phyloP scores from a whole-genome alignment of 2,329 filamentous ascomycete species.

The Immersiporthe knoxdaviesiana region DNA sequence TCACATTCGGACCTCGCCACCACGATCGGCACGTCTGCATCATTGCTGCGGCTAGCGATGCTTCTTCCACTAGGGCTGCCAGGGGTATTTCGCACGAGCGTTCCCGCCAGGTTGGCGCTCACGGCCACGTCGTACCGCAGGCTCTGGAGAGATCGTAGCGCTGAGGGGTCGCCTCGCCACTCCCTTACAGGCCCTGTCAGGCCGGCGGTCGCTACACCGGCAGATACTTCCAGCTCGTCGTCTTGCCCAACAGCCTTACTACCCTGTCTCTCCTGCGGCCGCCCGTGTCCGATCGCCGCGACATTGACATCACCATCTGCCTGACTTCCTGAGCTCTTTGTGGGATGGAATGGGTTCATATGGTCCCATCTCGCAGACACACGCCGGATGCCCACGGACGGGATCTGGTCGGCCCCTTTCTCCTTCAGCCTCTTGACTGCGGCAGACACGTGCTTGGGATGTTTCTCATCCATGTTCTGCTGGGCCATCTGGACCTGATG shows the following conservation, averaged over 20 bases:
- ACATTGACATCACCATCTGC: not conserved
- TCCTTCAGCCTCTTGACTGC: not conserved
- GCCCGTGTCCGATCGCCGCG: not conserved
- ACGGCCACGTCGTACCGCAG: not conserved
- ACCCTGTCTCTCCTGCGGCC: not conserved
- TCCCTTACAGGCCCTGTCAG: not conserved
- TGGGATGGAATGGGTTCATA: slow-evolving; percentile 15
- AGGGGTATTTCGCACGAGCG: not conserved
- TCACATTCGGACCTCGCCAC: slow-evolving; percentile 22
- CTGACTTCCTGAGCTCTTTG: not conserved
- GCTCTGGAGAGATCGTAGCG: not conserved
- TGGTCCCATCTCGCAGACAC: slow-evolving; percentile 16
- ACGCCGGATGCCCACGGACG: slow-evolving; percentile 9
- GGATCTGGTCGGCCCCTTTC: not conserved
- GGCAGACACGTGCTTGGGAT: too few relatives aligned
- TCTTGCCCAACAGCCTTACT: not conserved
- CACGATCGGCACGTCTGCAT: slow-evolving; percentile 10
- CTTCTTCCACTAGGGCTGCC: not conserved
- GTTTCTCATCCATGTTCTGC: not conserved
- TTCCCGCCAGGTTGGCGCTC: not conserved
- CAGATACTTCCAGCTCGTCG: not conserved
- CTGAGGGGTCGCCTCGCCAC: not conserved
- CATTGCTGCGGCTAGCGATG: not conserved
- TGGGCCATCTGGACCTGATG: not conserved
- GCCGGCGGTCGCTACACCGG: not conserved